phyloP scores from a whole-genome alignment of 352 stramenopile genomes.

The Aphanomyces astaci region DNA sequence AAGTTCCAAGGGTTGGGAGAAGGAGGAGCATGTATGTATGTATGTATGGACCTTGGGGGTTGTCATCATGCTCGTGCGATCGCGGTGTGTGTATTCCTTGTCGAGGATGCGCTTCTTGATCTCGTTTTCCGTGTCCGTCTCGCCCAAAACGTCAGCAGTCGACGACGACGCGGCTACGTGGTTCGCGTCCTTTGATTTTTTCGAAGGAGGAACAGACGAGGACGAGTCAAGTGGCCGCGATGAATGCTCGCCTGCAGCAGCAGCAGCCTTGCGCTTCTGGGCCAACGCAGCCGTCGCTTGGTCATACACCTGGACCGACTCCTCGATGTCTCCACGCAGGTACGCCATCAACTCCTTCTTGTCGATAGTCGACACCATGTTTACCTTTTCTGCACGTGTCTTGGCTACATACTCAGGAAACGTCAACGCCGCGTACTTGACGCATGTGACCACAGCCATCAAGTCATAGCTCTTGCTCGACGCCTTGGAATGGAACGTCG shows the following conservation, averaged over 20 bases:
- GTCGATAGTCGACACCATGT: conserved; percentile 77
- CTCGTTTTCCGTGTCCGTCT: conserved; percentile 26
- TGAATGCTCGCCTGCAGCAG: neutral
- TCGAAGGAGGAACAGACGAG: conserved; percentile 26
- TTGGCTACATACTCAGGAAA: conserved; percentile 84
- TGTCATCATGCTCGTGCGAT: conserved; percentile 64
- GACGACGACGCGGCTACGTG: conserved; percentile 25
- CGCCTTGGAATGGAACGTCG: conserved; percentile 76
- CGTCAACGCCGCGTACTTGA: conserved; percentile 53
- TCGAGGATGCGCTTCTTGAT: conserved; percentile 55
- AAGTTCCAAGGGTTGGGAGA: no score
- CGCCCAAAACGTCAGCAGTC: conserved; percentile 27
- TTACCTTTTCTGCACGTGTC: conserved; percentile 64
- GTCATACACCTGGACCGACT: conserved; percentile 52
- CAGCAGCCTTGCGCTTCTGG: conserved; percentile 20
- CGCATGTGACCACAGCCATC: conserved; percentile 72
- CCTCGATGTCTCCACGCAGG: conserved; percentile 76
- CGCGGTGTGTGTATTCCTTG: conserved; percentile 59
- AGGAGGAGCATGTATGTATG: neutral
- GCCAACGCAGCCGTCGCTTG: conserved; percentile 12
- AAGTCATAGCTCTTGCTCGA: conserved; percentile 78
- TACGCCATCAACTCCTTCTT: conserved; percentile 84
- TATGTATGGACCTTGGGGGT: conserved; percentile 44
- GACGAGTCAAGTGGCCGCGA: conserved; percentile 13
- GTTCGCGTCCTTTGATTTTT: conserved; percentile 39